Evolutionary conservation across 1,284 basidiomycete species (phyloP).

Genomic region (Spongispora temasekensis): DNA sequence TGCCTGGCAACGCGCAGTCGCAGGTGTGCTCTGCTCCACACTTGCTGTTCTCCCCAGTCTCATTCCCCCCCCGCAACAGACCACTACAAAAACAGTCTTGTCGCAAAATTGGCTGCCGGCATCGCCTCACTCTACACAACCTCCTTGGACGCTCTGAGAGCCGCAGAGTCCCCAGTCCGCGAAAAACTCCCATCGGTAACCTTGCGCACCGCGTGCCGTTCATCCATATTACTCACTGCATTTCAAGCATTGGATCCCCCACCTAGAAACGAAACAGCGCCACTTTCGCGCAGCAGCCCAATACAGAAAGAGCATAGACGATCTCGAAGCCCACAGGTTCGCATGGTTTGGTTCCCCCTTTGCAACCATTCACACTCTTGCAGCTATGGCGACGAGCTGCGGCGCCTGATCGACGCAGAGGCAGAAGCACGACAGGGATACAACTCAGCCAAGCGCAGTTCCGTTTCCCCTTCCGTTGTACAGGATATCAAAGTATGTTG

Average conservation of each 20-base stretch:
- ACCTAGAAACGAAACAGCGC: constrained; percentile 79
- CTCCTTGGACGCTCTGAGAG: constrained; percentile 53
- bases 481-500: constrained; percentile 81
- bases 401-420: constrained; percentile 70
- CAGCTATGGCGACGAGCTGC: constrained; percentile 86
- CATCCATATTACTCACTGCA: constrained; percentile 15
- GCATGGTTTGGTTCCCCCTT: constrained; percentile 15
- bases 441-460: constrained; percentile 66
- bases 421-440: constrained; percentile 72
- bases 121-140: constrained; percentile 71
- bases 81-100: constrained; percentile 79
- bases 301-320: constrained; percentile 88
- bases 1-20: constrained; percentile 91
- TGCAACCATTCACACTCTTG: constrained; percentile 7
- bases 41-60: not conserved
- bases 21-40: constrained; percentile 51
- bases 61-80: constrained; percentile 42
- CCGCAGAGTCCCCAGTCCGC: constrained; percentile 48
- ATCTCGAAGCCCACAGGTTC: constrained; percentile 81
- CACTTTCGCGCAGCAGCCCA: constrained; percentile 94
- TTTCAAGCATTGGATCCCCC: constrained; percentile 74
- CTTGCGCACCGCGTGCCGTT: constrained; percentile 8
- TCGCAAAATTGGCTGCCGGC: constrained; percentile 84
- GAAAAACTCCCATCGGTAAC: constrained; percentile 57
- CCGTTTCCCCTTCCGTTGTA: constrained; percentile 62